Conservation (phyloP, 768 basidiomycete species). For the Phlebiopsis flavidoalba region DNA sequence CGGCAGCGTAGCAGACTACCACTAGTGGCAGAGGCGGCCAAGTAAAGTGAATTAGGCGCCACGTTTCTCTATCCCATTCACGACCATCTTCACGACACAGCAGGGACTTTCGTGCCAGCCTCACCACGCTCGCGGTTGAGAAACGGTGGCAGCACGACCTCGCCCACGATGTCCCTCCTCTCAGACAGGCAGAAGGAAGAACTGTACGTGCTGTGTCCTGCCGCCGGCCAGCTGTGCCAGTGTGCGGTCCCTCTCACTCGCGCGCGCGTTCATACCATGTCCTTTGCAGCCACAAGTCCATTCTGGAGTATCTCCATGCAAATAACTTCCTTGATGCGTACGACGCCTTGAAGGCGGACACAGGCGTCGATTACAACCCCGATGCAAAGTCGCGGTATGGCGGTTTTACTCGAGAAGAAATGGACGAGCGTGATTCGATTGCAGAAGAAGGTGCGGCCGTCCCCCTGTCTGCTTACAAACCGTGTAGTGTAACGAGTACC, state of each 20-base stretch:
- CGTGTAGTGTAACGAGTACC: background rate
- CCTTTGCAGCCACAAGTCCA: conserved; percentile 63
- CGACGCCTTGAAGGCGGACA: conserved; percentile 51
- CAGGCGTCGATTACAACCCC: conserved; percentile 59
- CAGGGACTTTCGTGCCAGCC: background rate
- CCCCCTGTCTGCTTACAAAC: background rate
- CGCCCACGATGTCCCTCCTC: conserved; percentile 34
- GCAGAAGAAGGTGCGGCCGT: conserved; percentile 77
- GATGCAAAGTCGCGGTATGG: conserved; percentile 85
- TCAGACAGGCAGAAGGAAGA: conserved; percentile 44
- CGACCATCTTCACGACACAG: conserved; percentile 14
- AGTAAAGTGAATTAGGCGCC: conserved; percentile 8
- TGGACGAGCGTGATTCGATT: conserved; percentile 95
- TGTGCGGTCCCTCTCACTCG: background rate
- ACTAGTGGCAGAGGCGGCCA: background rate
- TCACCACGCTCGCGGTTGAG: conserved; percentile 3
- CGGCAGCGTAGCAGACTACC: too few species aligned
- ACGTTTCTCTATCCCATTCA: conserved; percentile 12
- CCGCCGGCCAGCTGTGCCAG: background rate
- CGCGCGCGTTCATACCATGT: conserved; percentile 13
- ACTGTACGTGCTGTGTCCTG: conserved; percentile 30
- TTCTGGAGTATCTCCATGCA: conserved; percentile 71
- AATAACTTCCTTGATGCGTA: conserved; percentile 61
- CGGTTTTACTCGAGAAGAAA: conserved; percentile 92
- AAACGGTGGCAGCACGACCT: conserved; percentile 1